phyloP scores from a whole-genome alignment of 106 monocot species.

The Phalaenopsis aphrodite region DNA sequence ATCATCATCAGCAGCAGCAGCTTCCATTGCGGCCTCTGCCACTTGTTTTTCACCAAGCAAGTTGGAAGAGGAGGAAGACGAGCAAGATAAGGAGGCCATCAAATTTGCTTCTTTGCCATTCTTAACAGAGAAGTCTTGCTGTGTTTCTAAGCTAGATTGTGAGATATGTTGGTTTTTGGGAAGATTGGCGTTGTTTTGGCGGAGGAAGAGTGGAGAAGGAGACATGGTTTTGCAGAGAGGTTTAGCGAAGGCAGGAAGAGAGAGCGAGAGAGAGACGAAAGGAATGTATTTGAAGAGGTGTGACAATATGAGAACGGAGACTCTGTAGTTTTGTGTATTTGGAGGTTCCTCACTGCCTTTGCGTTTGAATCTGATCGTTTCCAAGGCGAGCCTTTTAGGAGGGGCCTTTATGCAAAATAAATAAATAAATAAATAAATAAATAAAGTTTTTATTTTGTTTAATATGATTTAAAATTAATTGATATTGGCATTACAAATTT shows the following conservation, averaged over 20 bases:
- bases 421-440: no score
- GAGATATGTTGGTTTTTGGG: not conserved
- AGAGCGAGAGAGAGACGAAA: not conserved
- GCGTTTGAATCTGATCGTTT: not conserved
- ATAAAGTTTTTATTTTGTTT: no score
- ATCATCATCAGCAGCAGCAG: not conserved
- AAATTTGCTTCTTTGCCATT: not conserved
- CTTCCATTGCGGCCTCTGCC: not conserved
- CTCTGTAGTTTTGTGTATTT: not conserved
- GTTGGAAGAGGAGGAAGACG: constrained; percentile 5
- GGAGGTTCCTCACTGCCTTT: not conserved
- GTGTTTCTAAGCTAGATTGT: not conserved
- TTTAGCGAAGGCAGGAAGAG: not conserved
- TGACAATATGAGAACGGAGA: not conserved
- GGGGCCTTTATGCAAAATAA: not conserved
- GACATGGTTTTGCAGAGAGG: not conserved
- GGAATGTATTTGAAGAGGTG: not conserved
- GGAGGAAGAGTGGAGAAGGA: not conserved
- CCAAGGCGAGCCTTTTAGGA: not conserved
- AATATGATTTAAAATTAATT: no score
- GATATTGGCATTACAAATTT: no score
- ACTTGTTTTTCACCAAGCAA: not conserved
- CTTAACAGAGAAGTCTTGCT: not conserved
- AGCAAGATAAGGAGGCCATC: not conserved
- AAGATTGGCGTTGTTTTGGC: not conserved